These are phyloP conservation scores for Amoebophrya sp. DNA, from an alignment of 169 alveolate species.

Conservation along the genomic window DNA sequence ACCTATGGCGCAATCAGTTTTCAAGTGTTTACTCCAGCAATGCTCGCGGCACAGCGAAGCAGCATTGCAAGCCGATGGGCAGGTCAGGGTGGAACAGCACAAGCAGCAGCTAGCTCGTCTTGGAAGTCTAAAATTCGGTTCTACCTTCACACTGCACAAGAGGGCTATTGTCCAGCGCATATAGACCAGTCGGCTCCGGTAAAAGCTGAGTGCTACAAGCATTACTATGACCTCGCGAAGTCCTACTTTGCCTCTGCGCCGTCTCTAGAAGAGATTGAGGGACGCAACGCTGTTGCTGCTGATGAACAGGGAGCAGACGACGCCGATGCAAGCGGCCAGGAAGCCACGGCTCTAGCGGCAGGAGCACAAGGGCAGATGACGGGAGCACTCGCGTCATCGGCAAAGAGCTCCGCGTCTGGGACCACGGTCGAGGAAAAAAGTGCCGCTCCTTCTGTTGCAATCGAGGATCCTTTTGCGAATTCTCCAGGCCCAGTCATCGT, in stretches of 20 bases:
- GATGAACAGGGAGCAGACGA: neutral
- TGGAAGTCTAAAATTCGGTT: neutral
- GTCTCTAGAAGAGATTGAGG: neutral
- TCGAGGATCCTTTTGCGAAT: neutral
- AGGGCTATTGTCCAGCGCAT: neutral
- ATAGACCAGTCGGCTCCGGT: neutral
- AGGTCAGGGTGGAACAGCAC: too few species aligned
- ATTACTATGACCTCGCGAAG: neutral
- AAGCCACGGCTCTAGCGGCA: too few species aligned
- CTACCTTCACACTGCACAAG: neutral
- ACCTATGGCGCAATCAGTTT: neutral
- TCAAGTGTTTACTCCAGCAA: too few species aligned
- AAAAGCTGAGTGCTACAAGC: neutral
- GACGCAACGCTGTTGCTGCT: neutral
- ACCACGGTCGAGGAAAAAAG: neutral
- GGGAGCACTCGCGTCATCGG: neutral
- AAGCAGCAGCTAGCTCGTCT: too few species aligned
- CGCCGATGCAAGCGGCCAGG: neutral
- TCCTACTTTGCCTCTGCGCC: neutral
- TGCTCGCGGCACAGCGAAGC: too few species aligned
- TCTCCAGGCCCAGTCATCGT: neutral
- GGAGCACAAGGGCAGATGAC: too few species aligned
- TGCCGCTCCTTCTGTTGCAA: neutral
- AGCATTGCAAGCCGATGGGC: too few species aligned
- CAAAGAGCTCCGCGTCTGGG: neutral